Evolutionary conservation across 2,329 filamentous ascomycete genomes (phyloP), one percentile per base, ranked within the genome.

Genomic region (Alternaria consortialis): DNA sequence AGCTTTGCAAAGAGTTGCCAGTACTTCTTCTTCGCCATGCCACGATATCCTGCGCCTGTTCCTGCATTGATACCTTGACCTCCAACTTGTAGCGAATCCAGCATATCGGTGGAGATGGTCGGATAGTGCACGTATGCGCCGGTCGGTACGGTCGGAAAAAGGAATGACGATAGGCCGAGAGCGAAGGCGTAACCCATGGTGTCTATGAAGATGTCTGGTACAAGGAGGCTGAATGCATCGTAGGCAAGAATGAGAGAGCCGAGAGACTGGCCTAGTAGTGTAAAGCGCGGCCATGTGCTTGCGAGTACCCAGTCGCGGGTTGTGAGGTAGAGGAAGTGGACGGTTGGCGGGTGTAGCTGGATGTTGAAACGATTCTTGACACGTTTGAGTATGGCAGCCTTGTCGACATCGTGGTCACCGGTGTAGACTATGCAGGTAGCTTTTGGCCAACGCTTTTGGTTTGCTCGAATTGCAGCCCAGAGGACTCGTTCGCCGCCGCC

Each of bases 161-260:
- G 84, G 65, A 91, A 86, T 75, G 93, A 95, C 78, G 86, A 91
- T 3, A 97, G 84, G 8, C 92, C 93, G 11, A 97, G 86, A 0
- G 91, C 87, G 76, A 98, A 99, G 27, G 94, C 93, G 74, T 97
- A 99, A 64, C 95, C 95, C 94, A 99, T 97, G 2, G 95, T 99
- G 75, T 99, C 95, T 70, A 99, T 85, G 77, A 98, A 97, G 53
- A 98, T 86, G 77, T 99, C 95, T 0, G 95, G 95, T 0, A 94
- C 91, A 3, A 98, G 85, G 3, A 97, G 87, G n/a, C 88, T 90
- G 77, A 99, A 95, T 11, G 94, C 94, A 74, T 99, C 94, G 84
- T 92, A 95, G 27, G 91, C 94, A 55, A 99, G 84, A 29, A 97
- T 77, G 46, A 99, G 75, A 6, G 94, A 97, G 42, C 95, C 95